phyloP scores from a whole-genome alignment of 1,139 yeast species.

The Yamadazyma trypodendri region DNA sequence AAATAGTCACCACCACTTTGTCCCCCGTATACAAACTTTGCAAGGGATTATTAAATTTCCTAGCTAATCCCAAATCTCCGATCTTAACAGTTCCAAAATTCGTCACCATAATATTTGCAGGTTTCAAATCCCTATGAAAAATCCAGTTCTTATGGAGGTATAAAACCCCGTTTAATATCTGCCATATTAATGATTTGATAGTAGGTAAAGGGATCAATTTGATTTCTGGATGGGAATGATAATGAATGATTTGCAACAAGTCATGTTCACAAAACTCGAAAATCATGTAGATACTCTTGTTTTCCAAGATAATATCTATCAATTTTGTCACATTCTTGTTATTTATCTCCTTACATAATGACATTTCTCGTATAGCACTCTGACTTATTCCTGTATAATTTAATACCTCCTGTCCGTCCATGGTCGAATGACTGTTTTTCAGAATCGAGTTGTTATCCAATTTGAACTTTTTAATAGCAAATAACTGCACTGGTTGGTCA shows the following conservation, averaged over 20 bases:
- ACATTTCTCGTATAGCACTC: slow-evolving; percentile 95
- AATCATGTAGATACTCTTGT: slow-evolving; percentile 89
- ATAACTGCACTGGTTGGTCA: slow-evolving; percentile 28
- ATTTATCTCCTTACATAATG: slow-evolving; percentile 82
- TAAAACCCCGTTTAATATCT: slow-evolving; percentile 85
- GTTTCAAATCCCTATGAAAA: slow-evolving; percentile 90
- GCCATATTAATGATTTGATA: slow-evolving; percentile 85
- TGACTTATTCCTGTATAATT: slow-evolving; percentile 96
- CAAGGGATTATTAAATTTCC: slow-evolving; percentile 84
- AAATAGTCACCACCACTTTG: slow-evolving; percentile 95
- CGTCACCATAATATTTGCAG: slow-evolving; percentile 97
- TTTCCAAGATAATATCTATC: slow-evolving; percentile 84
- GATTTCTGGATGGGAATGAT: slow-evolving; percentile 86
- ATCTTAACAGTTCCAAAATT: slow-evolving; percentile 86
- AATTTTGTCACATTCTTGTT: slow-evolving; percentile 79
- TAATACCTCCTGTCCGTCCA: slow-evolving; percentile 69
- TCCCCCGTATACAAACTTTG: slow-evolving; percentile 92
- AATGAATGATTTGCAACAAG: slow-evolving; percentile 86
- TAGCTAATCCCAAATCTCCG: slow-evolving; percentile 93
- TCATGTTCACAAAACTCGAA: slow-evolving; percentile 97
- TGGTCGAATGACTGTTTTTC: slow-evolving; percentile 38
- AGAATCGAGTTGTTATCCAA: slow-evolving; percentile 70
- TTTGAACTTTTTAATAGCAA: slow-evolving; percentile 94
- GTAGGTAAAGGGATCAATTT: slow-evolving; percentile 75
- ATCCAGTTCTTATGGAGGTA: slow-evolving; percentile 95